Percentiles rank a stretch among this genome's conserved stretches.
These are phyloP conservation scores for Gyromitra esculenta DNA, from an alignment of 2,329 filamentous ascomycete genomes.

Conservation along the genomic window DNA sequence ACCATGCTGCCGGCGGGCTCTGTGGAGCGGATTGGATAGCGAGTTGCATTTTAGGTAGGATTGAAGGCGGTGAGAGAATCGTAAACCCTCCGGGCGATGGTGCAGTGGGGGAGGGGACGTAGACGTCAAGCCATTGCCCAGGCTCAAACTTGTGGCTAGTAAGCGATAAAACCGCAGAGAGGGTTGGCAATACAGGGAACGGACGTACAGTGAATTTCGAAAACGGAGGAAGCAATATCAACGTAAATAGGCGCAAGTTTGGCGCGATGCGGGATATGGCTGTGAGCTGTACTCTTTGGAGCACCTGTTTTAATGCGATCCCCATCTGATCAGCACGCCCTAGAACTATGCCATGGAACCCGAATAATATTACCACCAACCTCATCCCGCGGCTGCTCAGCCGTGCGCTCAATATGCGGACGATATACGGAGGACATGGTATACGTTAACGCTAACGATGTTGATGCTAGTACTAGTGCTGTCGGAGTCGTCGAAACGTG, in stretches of 20 bases:
- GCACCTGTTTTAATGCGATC: not conserved
- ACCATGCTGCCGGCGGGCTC: conserved; percentile 79
- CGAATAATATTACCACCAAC: conserved; percentile 59
- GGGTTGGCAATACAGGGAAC: not conserved
- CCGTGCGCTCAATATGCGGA: conserved; percentile 75
- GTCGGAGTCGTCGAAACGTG: conserved; percentile 10
- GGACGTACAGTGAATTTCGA: conserved; percentile 11
- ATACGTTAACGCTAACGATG: not conserved
- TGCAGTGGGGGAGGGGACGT: conserved; percentile 70
- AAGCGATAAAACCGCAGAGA: not conserved
- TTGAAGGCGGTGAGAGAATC: conserved; percentile 77
- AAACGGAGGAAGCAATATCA: conserved; percentile 33
- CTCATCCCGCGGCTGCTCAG: conserved; percentile 74
- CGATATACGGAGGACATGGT: conserved; percentile 8
- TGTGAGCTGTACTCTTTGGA: conserved; percentile 26
- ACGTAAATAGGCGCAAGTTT: conserved; percentile 13
- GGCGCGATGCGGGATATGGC: conserved; percentile 11
- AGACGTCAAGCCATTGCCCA: conserved; percentile 89
- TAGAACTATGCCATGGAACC: not conserved
- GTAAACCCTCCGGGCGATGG: conserved; percentile 84
- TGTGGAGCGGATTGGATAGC: conserved; percentile 76
- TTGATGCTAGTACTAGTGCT: not conserved
- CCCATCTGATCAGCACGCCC: conserved; percentile 4
- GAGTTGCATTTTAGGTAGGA: conserved; percentile 69
- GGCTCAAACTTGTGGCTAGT: conserved; percentile 71